phyloP scores from a whole-genome alignment of 148 eudicot species.

The Suaeda aralocaspica region DNA sequence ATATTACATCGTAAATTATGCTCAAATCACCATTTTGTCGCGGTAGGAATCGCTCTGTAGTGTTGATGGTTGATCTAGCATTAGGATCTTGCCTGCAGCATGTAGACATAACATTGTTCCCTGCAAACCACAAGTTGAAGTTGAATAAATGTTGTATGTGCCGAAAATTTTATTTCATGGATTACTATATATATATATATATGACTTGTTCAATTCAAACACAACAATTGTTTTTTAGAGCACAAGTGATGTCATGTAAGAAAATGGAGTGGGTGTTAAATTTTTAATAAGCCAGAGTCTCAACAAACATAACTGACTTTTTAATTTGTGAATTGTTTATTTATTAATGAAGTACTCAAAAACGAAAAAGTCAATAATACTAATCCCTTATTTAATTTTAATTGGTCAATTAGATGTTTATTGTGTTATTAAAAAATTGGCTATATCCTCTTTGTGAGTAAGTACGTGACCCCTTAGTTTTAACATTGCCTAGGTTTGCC shows the following conservation, averaged over 20 bases:
- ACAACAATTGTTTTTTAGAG: background rate
- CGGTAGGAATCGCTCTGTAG: conserved; percentile 21
- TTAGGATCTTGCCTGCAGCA: conserved; percentile 41
- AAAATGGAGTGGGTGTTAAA: background rate
- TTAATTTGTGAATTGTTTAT: too few relatives aligned
- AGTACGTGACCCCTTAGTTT: too few relatives aligned
- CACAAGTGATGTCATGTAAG: background rate
- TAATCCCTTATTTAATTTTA: too few relatives aligned
- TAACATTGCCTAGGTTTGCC: too few relatives aligned
- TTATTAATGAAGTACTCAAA: too few relatives aligned
- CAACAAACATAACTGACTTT: background rate
- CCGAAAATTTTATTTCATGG: too few relatives aligned
- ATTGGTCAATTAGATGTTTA: too few relatives aligned
- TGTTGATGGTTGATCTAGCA: conserved; percentile 13
- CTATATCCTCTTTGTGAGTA: too few relatives aligned
- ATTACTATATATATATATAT: too few relatives aligned
- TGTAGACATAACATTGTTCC: conserved; percentile 25
- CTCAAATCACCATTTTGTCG: conserved; percentile 48
- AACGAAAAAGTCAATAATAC: too few relatives aligned
- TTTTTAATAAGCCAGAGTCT: background rate
- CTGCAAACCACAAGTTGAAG: conserved; percentile 14
- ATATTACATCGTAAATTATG: conserved; percentile 50
- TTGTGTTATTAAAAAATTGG: too few relatives aligned
- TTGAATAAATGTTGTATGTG: too few relatives aligned
- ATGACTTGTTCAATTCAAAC: background rate